A percentile compares a stretch with the other conserved stretches of the same genome.
phyloP scores from a whole-genome alignment of 1,139 yeast species.

The Diutina mesorugosa region DNA sequence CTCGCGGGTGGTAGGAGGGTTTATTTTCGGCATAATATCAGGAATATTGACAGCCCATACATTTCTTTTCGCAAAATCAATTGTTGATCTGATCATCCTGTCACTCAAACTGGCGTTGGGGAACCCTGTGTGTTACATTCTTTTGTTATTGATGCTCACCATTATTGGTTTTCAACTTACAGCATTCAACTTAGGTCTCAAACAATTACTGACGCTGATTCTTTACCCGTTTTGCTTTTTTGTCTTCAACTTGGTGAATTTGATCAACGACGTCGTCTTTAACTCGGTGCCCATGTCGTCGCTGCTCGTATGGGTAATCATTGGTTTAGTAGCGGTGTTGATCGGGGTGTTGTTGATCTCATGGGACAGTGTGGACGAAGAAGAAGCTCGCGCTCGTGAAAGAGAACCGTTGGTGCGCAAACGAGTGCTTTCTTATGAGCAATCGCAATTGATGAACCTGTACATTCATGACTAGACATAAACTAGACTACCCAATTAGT shows the following conservation, averaged over 20 bases:
- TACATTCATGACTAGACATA: neutral
- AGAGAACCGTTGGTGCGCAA: neutral
- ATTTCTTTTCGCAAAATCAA: slow-evolving; percentile 69
- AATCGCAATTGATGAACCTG: slow-evolving; percentile 2
- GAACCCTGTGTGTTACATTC: slow-evolving; percentile 24
- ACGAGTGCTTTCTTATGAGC: slow-evolving; percentile 1
- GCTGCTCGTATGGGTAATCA: slow-evolving; percentile 24
- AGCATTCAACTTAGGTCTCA: slow-evolving; percentile 63
- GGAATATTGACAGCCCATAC: slow-evolving; percentile 84
- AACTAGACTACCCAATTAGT: neutral
- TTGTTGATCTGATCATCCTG: slow-evolving; percentile 49
- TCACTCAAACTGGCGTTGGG: slow-evolving; percentile 26
- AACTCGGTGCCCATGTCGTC: slow-evolving; percentile 22
- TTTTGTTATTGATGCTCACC: slow-evolving; percentile 45
- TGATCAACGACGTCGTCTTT: slow-evolving; percentile 60
- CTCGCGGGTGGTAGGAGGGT: slow-evolving; percentile 24
- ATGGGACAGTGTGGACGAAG: slow-evolving; percentile 20
- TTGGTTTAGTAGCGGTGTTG: slow-evolving; percentile 47
- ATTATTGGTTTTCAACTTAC: slow-evolving; percentile 67
- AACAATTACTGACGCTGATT: slow-evolving; percentile 62
- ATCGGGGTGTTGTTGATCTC: slow-evolving; percentile 30
- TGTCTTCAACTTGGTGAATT: slow-evolving; percentile 63
- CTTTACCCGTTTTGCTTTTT: slow-evolving; percentile 80
- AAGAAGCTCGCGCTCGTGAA: neutral
- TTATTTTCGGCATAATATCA: slow-evolving; percentile 54